These are phyloP conservation scores for Lablab purpureus DNA, from an alignment of 306 rosid species.

Conservation along the genomic window DNA sequence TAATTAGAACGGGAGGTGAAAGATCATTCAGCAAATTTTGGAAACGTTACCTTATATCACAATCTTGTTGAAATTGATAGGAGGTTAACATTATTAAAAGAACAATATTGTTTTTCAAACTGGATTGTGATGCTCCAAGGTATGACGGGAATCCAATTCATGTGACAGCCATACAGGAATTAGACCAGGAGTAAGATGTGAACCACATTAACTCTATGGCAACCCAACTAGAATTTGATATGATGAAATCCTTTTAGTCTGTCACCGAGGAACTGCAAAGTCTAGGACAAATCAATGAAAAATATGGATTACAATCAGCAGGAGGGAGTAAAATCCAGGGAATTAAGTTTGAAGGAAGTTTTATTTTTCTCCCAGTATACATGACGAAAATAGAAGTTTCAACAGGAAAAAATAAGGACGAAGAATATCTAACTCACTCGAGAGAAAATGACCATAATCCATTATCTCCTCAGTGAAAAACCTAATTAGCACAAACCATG, in stretches of 20 bases:
- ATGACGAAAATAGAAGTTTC: background rate
- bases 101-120: constrained; percentile 1
- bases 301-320: constrained; percentile 50
- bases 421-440: background rate
- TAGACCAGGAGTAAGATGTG: constrained; percentile 18
- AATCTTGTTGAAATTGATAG: background rate
- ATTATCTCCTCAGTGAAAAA: constrained; percentile 3
- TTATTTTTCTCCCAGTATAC: background rate
- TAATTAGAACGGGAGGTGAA: background rate
- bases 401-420: background rate
- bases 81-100: constrained; percentile 10
- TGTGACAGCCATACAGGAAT: constrained; percentile 13
- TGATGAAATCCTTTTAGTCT: constrained; percentile 43
- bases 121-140: constrained; percentile 24
- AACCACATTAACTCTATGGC: constrained; percentile 42
- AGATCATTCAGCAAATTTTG: background rate
- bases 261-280: constrained; percentile 76
- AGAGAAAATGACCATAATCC: background rate
- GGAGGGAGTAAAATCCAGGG: constrained; percentile 24
- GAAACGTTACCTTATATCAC: constrained; percentile 8
- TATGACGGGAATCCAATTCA: constrained; percentile 29
- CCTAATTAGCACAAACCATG: constrained; percentile 5
- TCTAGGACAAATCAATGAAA: constrained; percentile 55
- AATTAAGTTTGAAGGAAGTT: constrained; percentile 31
- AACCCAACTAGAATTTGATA: constrained; percentile 51